Evolutionary conservation across 164 flowering plant genomes (phyloP), one percentile per base, ranked within the genome.

Genomic region (Akebia trifoliata): DNA sequence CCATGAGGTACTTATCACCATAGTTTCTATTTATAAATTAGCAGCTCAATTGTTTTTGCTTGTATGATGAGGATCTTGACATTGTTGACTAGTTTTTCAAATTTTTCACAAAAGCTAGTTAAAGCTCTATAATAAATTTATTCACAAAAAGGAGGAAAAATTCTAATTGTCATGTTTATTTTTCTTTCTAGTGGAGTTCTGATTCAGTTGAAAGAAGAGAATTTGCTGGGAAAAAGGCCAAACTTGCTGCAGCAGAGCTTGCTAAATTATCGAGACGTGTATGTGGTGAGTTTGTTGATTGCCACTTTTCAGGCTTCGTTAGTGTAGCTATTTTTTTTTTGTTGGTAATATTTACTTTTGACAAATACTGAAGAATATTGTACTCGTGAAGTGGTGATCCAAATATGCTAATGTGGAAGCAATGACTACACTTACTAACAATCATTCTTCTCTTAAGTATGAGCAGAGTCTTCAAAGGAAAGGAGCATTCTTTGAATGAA

Each of bases 211-310:
- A 79, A 60, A 80, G 59, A 71, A 80, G 98, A 78, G 96, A 89
- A 55, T 69, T 75, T 68, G 85, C 96, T 54, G 83, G 80, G 24
- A 92, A 92, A 66, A 87, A 82, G 75, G 96, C 98, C 24, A 87
- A 82, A 61, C 95, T 92, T 75, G 93, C 93, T 60, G 82, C 95
- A 26, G 98, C 98, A 35, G 98, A 92, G 78, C 76, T 92, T 25
- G 87, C 85, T 65, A 92, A 89, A 64, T 64, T 92, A 50, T 85
- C 98, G 4, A 82, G 81, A 50, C 90, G 95, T 45, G 89, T 92
- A 17, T 78, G 80, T 72, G 86, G 96, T 89, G 62, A 82, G 95
- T 66, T 48, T 0, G 11, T 55, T 26, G 22, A 22, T 32, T 48
- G 11, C 36, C 34, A 21, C 24, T 9, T 59, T 48, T 34, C 56